Percentiles rank a stretch among this genome's conserved stretches.
phyloP scores from a whole-genome alignment of 1,139 yeast species.

The Debaryomyces fabryi region DNA sequence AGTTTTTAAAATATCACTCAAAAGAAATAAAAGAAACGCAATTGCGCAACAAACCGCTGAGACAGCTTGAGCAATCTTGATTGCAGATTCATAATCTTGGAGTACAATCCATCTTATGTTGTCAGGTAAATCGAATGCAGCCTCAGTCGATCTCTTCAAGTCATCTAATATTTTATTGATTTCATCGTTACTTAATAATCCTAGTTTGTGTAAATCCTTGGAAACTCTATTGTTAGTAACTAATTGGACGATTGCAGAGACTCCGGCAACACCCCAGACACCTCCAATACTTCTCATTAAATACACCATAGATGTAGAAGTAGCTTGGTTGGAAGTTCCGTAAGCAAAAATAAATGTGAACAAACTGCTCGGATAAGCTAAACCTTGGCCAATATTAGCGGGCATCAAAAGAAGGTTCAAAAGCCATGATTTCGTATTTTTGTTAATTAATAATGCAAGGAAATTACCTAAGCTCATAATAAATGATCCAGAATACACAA shows the following conservation, averaged over 20 bases:
- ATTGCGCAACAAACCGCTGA: background rate
- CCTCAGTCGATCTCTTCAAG: background rate
- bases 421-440: conserved; percentile 23
- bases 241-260: conserved; percentile 32
- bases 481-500: conserved; percentile 31
- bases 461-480: conserved; percentile 37
- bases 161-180: background rate
- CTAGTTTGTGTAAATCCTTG: conserved; percentile 16
- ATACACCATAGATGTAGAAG: conserved; percentile 42
- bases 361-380: conserved; percentile 40
- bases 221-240: conserved; percentile 18
- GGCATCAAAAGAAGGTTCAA: conserved; percentile 32
- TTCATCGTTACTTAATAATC: conserved; percentile 8
- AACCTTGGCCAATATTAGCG: conserved; percentile 45
- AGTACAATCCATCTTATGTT: background rate
- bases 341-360: conserved; percentile 41
- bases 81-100: background rate
- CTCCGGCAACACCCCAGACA: conserved; percentile 43
- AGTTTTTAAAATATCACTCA: background rate
- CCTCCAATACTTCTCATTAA: conserved; percentile 42
- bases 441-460: conserved; percentile 27
- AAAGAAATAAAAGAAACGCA: background rate
- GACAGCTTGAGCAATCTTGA: background rate
- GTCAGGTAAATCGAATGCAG: background rate
- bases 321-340: conserved; percentile 32